phyloP scores from a whole-genome alignment of 169 alveolate species.

The Cyclospora cayetanensis region DNA sequence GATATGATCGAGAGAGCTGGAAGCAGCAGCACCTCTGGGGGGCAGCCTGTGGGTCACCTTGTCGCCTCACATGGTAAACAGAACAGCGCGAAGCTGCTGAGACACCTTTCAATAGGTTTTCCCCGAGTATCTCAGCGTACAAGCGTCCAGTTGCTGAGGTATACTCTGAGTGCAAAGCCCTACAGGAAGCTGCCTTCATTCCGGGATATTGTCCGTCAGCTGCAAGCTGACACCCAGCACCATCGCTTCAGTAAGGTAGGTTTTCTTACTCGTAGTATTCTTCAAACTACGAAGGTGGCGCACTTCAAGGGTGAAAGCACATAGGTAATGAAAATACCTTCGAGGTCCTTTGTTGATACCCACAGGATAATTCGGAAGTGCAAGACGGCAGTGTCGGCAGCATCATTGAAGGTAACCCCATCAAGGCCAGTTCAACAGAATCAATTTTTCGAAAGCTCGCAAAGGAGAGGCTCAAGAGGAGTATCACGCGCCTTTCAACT shows the following conservation, averaged over 20 bases:
- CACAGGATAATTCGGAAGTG: too few species aligned
- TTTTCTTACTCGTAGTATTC: not conserved
- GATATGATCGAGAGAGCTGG: too few species aligned
- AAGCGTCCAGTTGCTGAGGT: not conserved
- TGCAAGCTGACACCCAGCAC: constrained; percentile 6
- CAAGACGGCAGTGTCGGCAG: too few species aligned
- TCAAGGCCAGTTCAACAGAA: not conserved
- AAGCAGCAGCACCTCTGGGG: too few species aligned
- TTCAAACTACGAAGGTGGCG: too few species aligned
- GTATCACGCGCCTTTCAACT: not conserved
- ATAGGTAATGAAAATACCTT: too few species aligned
- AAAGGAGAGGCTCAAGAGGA: constrained; percentile 31
- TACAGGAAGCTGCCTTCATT: not conserved
- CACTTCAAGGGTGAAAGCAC: too few species aligned
- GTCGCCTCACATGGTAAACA: too few species aligned
- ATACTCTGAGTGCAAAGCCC: not conserved
- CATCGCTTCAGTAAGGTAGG: not conserved
- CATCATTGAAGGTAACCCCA: not conserved
- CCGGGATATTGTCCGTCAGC: not conserved
- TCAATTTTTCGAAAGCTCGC: constrained; percentile 11
- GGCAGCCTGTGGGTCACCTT: too few species aligned
- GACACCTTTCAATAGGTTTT: too few species aligned
- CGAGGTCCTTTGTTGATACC: too few species aligned
- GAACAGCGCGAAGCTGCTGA: too few species aligned
- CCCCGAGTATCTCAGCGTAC: not conserved